phyloP scores from a whole-genome alignment of 345 rosid genomes.

The Stellera chamaejasme region DNA sequence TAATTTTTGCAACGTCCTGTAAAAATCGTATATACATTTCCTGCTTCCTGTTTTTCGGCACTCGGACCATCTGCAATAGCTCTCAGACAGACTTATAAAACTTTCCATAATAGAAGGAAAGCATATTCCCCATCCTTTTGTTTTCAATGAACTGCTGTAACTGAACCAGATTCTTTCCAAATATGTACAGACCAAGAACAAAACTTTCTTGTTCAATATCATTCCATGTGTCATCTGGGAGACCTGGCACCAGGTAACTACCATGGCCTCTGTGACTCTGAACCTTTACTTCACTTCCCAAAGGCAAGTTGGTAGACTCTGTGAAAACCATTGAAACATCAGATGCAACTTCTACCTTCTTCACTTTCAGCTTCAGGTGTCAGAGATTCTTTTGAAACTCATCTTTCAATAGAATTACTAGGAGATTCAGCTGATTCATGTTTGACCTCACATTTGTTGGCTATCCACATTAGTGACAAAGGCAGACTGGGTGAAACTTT shows the following conservation, averaged over 20 bases:
- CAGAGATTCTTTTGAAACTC: slow-evolving; percentile 5
- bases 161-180: slow-evolving; percentile 53
- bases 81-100: slow-evolving; percentile 57
- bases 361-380: slow-evolving; percentile 18
- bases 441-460: slow-evolving; percentile 17
- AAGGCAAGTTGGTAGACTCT: slow-evolving; percentile 11
- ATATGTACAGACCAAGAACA: slow-evolving; percentile 63
- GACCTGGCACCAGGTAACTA: slow-evolving; percentile 35
- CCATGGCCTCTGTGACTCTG: slow-evolving; percentile 11
- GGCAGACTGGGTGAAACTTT: slow-evolving; percentile 24
- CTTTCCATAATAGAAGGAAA: slow-evolving; percentile 61
- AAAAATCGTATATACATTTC: slow-evolving; percentile 39
- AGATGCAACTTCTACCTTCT: slow-evolving; percentile 9
- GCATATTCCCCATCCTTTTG: slow-evolving; percentile 50
- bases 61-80: slow-evolving; percentile 53
- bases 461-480: slow-evolving; percentile 49
- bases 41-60: slow-evolving; percentile 44
- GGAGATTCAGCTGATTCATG: slow-evolving; percentile 16
- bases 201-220: slow-evolving; percentile 37
- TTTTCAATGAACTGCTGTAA: slow-evolving; percentile 47
- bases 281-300: slow-evolving; percentile 10
- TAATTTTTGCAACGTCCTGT: slow-evolving; percentile 22
- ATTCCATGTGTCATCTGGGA: slow-evolving; percentile 39
- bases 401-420: slow-evolving; percentile 8
- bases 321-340: background rate